Evolutionary conservation across 305 asterid species (phyloP).

Genomic region (Fraxinus floribunda): DNA sequence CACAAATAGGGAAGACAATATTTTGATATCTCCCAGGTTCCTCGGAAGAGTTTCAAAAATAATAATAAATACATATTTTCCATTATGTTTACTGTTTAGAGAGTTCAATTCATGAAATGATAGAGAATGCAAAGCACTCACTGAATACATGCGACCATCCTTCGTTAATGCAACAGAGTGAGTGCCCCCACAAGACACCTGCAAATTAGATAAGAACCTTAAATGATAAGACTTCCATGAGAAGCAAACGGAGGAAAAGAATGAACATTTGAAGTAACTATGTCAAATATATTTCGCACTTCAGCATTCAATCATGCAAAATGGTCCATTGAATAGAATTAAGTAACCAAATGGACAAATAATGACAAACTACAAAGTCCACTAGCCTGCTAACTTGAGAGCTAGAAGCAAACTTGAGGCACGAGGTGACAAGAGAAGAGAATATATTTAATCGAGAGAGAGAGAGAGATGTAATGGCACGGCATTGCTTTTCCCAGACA

Average conservation of each 20-base stretch:
- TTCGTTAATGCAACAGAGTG: slow-evolving; percentile 87
- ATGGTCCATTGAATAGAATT: neutral
- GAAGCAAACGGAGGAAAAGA: neutral
- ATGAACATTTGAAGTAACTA: neutral
- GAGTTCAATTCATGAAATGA: neutral
- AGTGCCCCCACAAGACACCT: slow-evolving; percentile 98
- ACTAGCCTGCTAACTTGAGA: slow-evolving; percentile 2
- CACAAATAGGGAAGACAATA: neutral
- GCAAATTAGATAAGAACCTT: slow-evolving; percentile 31
- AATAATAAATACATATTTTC: neutral
- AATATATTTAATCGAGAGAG: neutral
- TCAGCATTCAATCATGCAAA: neutral
- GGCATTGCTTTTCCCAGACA: neutral
- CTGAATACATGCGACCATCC: slow-evolving; percentile 90
- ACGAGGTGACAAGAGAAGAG: neutral
- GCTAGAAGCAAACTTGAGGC: neutral
- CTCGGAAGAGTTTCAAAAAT: neutral
- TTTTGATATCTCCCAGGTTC: neutral
- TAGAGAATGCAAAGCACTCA: slow-evolving; percentile 38
- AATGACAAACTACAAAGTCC: neutral
- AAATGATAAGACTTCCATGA: slow-evolving; percentile 7
- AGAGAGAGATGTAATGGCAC: neutral
- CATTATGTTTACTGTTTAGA: neutral
- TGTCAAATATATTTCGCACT: neutral
- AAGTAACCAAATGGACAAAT: neutral